These are phyloP conservation scores for Metarhizium brunneum DNA, from an alignment of 2,329 filamentous ascomycete genomes.

Conservation along the genomic window DNA sequence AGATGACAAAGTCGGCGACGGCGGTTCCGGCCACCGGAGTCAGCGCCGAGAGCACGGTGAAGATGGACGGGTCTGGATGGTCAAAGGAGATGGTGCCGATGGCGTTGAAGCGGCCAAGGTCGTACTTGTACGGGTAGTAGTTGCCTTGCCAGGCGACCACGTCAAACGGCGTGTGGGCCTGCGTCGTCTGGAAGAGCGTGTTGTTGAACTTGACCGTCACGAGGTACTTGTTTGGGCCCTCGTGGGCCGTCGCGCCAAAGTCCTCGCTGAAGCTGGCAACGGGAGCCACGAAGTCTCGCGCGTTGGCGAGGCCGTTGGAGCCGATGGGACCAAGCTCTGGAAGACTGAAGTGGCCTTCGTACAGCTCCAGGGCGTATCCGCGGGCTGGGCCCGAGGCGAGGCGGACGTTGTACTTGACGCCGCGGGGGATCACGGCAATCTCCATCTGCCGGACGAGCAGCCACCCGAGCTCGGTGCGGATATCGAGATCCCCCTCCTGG, in stretches of 20 bases:
- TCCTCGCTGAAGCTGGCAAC: conserved; percentile 60
- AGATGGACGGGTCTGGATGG: conserved; percentile 73
- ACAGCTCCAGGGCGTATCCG: conserved; percentile 69
- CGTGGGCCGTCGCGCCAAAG: conserved; percentile 27
- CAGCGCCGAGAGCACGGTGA: conserved; percentile 58
- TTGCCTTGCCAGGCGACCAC: conserved; percentile 75
- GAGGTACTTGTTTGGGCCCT: conserved; percentile 24
- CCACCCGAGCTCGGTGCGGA: conserved; percentile 67
- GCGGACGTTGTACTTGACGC: conserved; percentile 64
- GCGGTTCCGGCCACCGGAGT: conserved; percentile 61
- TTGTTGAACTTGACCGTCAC: conserved; percentile 58
- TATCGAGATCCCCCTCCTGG: conserved; percentile 65
- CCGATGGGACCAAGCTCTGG: conserved; percentile 67
- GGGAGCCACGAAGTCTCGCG: conserved; percentile 66
- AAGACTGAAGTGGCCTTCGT: conserved; percentile 61
- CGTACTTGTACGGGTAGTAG: conserved; percentile 76
- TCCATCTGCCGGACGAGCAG: conserved; percentile 70
- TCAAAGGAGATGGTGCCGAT: conserved; percentile 66
- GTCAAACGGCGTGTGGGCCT: conserved; percentile 68
- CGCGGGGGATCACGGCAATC: conserved; percentile 66
- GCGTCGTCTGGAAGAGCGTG: conserved; percentile 52
- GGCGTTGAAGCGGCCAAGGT: conserved; percentile 66
- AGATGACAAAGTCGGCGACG: conserved; percentile 64
- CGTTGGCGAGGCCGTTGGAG: conserved; percentile 65
- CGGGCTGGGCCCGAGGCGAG: conserved; percentile 52